These are phyloP conservation scores for Ambrosiella beaveri DNA, from an alignment of 2,329 filamentous ascomycete genomes.

Conservation along the genomic window DNA sequence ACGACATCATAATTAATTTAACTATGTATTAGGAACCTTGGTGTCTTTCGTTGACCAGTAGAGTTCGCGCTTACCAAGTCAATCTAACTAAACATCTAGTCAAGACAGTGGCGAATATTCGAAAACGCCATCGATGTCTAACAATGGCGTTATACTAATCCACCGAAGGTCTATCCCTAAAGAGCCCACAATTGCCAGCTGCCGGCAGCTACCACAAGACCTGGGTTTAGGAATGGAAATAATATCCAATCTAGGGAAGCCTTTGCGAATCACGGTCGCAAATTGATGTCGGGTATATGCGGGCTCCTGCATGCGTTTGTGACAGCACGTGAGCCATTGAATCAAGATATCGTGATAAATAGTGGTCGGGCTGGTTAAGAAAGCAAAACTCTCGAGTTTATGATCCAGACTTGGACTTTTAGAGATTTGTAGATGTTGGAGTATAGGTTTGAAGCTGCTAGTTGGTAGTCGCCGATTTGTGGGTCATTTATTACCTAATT, in stretches of 20 bases:
- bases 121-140: no score
- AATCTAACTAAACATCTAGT: no score
- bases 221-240: not conserved
- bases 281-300: not conserved
- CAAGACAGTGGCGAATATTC: no score
- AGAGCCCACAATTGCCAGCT: not conserved
- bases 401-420: not conserved
- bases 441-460: no score
- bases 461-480: no score
- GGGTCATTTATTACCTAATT: not conserved
- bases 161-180: no score
- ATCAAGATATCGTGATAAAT: not conserved
- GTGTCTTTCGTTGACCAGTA: no score
- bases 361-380: no score
- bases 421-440: no score
- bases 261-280: not conserved
- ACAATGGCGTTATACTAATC: no score
- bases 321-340: not conserved
- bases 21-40: no score
- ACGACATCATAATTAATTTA: not conserved
- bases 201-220: not conserved
- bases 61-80: no score
- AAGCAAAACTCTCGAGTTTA: not conserved
- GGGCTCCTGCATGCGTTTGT: not conserved
- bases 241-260: not conserved